Base-by-base conservation (phyloP, 768 basidiomycete genomes). In the Sarcomyxa edulis region DNA sequence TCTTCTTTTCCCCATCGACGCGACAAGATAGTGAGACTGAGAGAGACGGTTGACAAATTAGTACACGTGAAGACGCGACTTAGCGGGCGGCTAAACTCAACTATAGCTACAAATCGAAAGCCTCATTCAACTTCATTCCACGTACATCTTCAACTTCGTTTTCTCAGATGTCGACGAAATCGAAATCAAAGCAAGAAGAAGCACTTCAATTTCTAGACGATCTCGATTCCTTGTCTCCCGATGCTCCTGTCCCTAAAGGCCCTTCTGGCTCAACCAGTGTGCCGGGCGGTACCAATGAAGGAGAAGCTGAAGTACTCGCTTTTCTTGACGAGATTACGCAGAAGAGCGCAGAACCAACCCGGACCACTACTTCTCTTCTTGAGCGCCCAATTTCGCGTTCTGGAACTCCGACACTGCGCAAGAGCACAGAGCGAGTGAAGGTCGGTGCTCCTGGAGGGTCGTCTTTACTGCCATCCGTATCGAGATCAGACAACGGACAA, bases 271-370 rank as follows among this genome's bases (percentile, higher is more conserved):
- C 47, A 11, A 50, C 52, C 44, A 37, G 55, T 32, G 42, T 58
- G 30, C 49, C 52, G 39, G 41, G 48, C 28, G 42, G 60, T 7
- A 51, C 50, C 32, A 68, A 65, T 26, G 75, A 76, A 45, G 81
- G 78, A 22, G 85, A 93, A 41, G 79, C 83, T 3, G 87, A 90
- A 45, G 92, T 88, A 18, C 77, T 94, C 19, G 92, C 91, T 11
- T 95, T 94, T 68, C 77, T 96, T 28, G 89, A 96, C 58, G 90
- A 96, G 62, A 90, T 95, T 47, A 92, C 88, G 0, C 88, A 89
- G 75, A 94, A 91, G 63, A 85, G 82, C 59, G 72, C 83, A 5
- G 87, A 86, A 47, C 83, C 86, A 9, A 77, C 81, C 14, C 78
- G 83, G 19, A 52, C 75, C 4, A 61, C 80, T 11, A 62, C 73